Percentiles rank a stretch among this genome's conserved stretches.
Conservation (phyloP, 192 early-diverging fungal species). For the Paraglomus brasilianum region DNA sequence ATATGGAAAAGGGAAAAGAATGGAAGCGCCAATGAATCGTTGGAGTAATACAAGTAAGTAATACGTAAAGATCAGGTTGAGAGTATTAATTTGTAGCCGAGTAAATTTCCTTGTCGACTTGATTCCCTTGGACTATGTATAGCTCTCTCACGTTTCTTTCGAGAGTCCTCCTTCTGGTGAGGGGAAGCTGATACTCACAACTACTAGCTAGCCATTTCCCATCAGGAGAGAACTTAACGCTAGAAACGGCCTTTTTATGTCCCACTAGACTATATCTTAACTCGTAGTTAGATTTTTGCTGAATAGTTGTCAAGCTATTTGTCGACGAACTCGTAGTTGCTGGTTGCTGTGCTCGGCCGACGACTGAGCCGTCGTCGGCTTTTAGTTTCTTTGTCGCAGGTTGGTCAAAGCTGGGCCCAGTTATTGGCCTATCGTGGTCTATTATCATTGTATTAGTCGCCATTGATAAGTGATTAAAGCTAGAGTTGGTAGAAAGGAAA, state of each 20-base stretch:
- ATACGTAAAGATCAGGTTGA: not conserved
- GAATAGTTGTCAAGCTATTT: no score
- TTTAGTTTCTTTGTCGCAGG: no score
- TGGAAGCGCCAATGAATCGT: conserved; percentile 1
- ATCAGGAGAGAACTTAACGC: conserved; percentile 98
- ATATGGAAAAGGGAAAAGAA: conserved; percentile 2
- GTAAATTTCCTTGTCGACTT: no score
- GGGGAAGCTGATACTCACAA: conserved; percentile 57
- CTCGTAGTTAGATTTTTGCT: conserved; percentile 74
- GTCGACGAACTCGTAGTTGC: no score
- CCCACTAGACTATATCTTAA: conserved; percentile 87
- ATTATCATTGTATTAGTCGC: no score
- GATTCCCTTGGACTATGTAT: not conserved
- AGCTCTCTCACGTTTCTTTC: not conserved
- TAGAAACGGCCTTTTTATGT: conserved; percentile 91
- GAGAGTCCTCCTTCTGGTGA: not conserved
- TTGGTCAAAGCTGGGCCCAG: no score
- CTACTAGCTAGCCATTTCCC: conserved; percentile 94
- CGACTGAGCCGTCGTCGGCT: no score
- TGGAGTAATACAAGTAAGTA: not conserved
- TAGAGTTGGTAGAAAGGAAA: no score
- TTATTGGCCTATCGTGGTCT: no score
- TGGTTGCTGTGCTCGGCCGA: no score
- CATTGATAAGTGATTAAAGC: no score
- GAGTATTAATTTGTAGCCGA: conserved; percentile 22